Conservation (phyloP, 2,329 filamentous ascomycete species). For the Teratosphaeriaceae sp. region DNA sequence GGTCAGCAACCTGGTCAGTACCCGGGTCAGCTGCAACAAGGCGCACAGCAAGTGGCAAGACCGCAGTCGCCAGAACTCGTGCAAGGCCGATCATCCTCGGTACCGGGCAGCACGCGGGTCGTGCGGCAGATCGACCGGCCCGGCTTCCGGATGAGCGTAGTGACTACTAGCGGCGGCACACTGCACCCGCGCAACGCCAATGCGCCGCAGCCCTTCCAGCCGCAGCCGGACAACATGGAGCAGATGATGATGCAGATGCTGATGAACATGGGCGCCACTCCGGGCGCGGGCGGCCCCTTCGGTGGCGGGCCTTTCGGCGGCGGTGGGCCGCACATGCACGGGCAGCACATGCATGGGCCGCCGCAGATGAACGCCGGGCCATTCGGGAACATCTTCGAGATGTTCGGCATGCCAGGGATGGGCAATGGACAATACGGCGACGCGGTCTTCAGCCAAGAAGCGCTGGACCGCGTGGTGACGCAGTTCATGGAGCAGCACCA, state of each 20-base stretch:
- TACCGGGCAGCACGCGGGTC: conserved; percentile 11
- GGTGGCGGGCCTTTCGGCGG: not conserved
- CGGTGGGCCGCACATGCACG: conserved; percentile 3
- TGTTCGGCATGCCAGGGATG: conserved; percentile 23
- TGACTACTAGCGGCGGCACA: conserved; percentile 25
- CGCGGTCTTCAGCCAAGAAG: conserved; percentile 85
- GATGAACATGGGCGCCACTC: conserved; percentile 22
- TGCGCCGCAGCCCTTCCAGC: conserved; percentile 38
- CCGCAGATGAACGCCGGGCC: not conserved
- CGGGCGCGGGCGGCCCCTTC: conserved; percentile 1
- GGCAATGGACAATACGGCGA: conserved; percentile 55
- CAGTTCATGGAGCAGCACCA: conserved; percentile 80
- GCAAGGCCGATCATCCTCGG: conserved; percentile 10
- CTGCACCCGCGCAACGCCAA: conserved; percentile 47
- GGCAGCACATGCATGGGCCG: not conserved
- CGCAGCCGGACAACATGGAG: conserved; percentile 26
- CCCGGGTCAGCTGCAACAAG: conserved; percentile 13
- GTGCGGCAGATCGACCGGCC: conserved; percentile 19
- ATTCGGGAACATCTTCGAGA: conserved; percentile 16
- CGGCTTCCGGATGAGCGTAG: conserved; percentile 25
- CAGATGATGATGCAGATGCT: conserved; percentile 28
- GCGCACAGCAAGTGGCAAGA: conserved; percentile 11
- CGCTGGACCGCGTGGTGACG: conserved; percentile 79
- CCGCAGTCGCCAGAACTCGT: conserved; percentile 10
- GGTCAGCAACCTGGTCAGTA: conserved; percentile 5